Conservation (phyloP, 176 grass and related monocot genomes). For the Juncus effusus region DNA sequence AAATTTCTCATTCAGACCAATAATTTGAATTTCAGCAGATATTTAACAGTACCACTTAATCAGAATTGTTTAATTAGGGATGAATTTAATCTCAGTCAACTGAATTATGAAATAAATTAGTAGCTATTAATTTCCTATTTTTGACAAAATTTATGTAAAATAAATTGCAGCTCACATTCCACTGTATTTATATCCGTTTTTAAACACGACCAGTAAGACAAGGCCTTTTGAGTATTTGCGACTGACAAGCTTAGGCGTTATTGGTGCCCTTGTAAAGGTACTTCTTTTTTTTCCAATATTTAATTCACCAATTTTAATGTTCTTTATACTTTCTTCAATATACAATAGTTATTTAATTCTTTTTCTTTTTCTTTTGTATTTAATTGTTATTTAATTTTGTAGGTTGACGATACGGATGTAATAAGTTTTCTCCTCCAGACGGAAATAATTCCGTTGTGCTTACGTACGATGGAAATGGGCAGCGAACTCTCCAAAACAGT, state of each 20-base stretch:
- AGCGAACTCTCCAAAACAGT: conserved; percentile 92
- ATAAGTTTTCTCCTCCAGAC: conserved; percentile 66
- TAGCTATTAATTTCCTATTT: neutral
- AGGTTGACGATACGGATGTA: conserved; percentile 86
- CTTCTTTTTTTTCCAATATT: conserved; percentile 4
- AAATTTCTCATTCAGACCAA: neutral
- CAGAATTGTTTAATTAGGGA: neutral
- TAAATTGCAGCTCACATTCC: conserved; percentile 49
- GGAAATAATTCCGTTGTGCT: conserved; percentile 85
- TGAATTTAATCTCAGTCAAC: too few relatives aligned
- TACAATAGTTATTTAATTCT: conserved; percentile 11
- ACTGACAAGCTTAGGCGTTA: conserved; percentile 62
- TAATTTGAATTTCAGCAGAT: too few relatives aligned
- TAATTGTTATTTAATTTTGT: conserved; percentile 22
- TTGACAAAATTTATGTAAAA: neutral
- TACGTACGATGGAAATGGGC: conserved; percentile 89
- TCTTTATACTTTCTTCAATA: conserved; percentile 21
- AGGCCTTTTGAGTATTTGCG: conserved; percentile 67
- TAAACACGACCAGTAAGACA: conserved; percentile 47
- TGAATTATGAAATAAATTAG: too few relatives aligned
- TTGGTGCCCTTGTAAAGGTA: conserved; percentile 95
- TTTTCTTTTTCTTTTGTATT: conserved; percentile 22
- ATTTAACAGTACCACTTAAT: neutral
- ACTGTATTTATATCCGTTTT: conserved; percentile 51
- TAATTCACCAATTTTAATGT: neutral